A percentile compares a stretch with the other conserved stretches of the same genome.
Conservation (phyloP, 208 protist genomes). For the Naegleria fowleri region DNA sequence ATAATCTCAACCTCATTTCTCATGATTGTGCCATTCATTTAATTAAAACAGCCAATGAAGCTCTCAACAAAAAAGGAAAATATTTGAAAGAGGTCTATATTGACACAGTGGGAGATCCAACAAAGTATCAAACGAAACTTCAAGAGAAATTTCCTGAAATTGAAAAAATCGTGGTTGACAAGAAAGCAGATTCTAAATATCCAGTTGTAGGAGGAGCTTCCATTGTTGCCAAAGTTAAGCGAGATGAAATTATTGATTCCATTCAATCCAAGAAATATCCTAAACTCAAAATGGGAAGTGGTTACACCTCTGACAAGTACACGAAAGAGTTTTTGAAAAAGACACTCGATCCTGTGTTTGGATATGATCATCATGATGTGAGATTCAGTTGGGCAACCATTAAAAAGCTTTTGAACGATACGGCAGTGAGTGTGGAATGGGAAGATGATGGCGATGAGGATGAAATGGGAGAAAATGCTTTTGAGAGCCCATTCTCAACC, state of each 20-base stretch:
- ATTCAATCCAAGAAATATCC: neutral
- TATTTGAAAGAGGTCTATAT: slow-evolving; percentile 76
- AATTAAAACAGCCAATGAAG: slow-evolving; percentile 53
- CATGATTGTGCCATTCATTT: slow-evolving; percentile 71
- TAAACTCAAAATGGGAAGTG: slow-evolving; percentile 11
- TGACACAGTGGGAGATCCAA: slow-evolving; percentile 79
- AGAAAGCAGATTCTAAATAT: slow-evolving; percentile 80
- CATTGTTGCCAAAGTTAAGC: slow-evolving; percentile 74
- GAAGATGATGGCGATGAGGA: neutral
- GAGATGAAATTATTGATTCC: slow-evolving; percentile 19
- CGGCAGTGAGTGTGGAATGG: neutral
- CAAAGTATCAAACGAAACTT: slow-evolving; percentile 66
- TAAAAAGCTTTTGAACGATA: slow-evolving; percentile 30
- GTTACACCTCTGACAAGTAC: slow-evolving; percentile 32
- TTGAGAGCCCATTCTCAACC: neutral
- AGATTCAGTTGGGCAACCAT: slow-evolving; percentile 49
- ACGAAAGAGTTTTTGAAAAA: slow-evolving; percentile 36
- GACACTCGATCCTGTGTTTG: slow-evolving; percentile 41
- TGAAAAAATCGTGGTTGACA: slow-evolving; percentile 60
- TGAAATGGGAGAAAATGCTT: neutral
- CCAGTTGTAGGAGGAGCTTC: slow-evolving; percentile 81
- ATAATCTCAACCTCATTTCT: slow-evolving; percentile 75
- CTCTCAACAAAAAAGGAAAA: neutral
- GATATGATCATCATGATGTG: slow-evolving; percentile 32
- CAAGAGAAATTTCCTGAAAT: slow-evolving; percentile 70